Percentiles rank a stretch among this genome's conserved stretches.
Conservation (phyloP, 441 rosid genomes). For the Adansonia gregorii region DNA sequence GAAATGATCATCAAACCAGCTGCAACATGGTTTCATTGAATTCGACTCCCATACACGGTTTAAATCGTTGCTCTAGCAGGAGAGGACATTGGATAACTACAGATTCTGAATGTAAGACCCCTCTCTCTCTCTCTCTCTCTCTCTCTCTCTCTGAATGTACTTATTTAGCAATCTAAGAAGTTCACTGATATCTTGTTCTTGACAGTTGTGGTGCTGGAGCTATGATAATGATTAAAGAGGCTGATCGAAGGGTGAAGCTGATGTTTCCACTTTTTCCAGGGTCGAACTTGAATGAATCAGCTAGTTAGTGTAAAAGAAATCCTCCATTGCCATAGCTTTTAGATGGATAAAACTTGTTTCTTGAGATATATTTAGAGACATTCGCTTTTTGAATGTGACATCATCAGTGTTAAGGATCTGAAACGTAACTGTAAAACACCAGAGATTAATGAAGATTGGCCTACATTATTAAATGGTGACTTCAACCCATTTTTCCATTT, state of each 20-base stretch:
- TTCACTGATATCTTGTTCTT: neutral
- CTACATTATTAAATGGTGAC: neutral
- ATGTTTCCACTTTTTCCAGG: neutral
- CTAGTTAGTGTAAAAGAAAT: neutral
- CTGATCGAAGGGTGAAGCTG: neutral
- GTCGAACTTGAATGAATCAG: neutral
- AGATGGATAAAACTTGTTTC: neutral
- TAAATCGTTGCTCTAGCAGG: conserved; percentile 33
- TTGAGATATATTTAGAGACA: neutral
- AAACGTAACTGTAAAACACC: neutral
- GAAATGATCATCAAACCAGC: conserved; percentile 22
- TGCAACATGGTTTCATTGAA: conserved; percentile 43
- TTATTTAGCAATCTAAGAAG: too few relatives aligned
- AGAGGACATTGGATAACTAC: conserved; percentile 93
- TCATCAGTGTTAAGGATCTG: neutral
- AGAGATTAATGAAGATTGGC: conserved; percentile 2
- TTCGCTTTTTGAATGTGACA: neutral
- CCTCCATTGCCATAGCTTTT: neutral
- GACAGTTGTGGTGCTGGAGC: conserved; percentile 25
- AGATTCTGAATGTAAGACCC: conserved; percentile 75
- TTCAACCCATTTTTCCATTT: neutral
- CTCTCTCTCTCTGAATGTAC: neutral
- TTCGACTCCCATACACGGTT: conserved; percentile 42
- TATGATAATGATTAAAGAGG: neutral
- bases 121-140: neutral